Conservation (phyloP, 192 early-diverging fungal genomes). For the Paraglomus brasilianum region DNA sequence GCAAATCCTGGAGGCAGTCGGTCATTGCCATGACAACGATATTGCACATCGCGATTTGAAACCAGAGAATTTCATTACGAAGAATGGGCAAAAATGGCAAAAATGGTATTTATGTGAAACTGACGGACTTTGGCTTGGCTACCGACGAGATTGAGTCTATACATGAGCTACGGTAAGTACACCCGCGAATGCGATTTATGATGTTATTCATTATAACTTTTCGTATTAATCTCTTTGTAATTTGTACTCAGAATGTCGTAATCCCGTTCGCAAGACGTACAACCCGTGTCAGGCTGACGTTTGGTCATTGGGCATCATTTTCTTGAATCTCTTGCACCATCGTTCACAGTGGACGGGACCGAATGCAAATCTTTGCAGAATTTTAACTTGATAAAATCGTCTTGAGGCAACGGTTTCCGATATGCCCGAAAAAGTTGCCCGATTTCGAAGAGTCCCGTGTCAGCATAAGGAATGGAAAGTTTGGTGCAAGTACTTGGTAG, state of each 20-base stretch:
- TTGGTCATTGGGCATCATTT: slow-evolving; percentile 73
- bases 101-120: slow-evolving; percentile 54
- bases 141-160: slow-evolving; percentile 76
- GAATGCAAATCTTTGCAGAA: slow-evolving; percentile 59
- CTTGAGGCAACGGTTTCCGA: slow-evolving; percentile 51
- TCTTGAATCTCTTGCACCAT: slow-evolving; percentile 69
- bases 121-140: slow-evolving; percentile 91
- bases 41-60: slow-evolving; percentile 92
- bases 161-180: slow-evolving; percentile 50
- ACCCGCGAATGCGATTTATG: neutral
- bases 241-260: slow-evolving; percentile 42
- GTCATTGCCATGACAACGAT: slow-evolving; percentile 70
- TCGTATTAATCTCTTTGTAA: neutral
- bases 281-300: slow-evolving; percentile 63
- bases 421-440: slow-evolving; percentile 56
- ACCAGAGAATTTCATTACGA: slow-evolving; percentile 66
- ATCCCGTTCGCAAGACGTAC: slow-evolving; percentile 45
- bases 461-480: slow-evolving; percentile 33
- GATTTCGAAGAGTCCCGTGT: slow-evolving; percentile 41
- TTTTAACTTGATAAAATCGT: slow-evolving; percentile 61
- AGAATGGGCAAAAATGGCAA: slow-evolving; percentile 28
- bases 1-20: slow-evolving; percentile 72
- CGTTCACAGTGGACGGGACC: slow-evolving; percentile 68
- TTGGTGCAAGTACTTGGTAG: slow-evolving; percentile 34
- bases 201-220: neutral